phyloP scores from a whole-genome alignment of 2,329 filamentous ascomycete species.

The Trichophyton mentagrophytes region DNA sequence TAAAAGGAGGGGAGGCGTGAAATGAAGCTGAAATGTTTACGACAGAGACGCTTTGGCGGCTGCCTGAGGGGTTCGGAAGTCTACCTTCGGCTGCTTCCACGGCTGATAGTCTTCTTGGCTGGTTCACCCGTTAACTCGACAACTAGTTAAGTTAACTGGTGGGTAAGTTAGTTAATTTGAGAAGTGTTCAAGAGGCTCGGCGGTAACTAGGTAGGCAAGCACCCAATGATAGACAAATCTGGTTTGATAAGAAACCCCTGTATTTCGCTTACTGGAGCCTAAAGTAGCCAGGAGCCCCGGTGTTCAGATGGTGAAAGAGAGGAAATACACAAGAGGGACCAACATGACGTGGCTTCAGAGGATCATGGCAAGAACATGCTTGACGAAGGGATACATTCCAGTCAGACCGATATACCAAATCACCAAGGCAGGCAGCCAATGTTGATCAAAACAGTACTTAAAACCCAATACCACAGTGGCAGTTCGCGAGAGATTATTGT shows the following conservation, averaged over 20 bases:
- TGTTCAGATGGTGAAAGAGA: not conserved
- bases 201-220: too few relatives aligned
- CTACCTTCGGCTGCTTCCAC: not conserved
- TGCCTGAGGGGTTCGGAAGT: not conserved
- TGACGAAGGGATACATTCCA: not conserved
- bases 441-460: not conserved
- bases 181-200: too few relatives aligned
- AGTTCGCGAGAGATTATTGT: not conserved
- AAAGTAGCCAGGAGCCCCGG: not conserved
- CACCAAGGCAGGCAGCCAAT: not conserved
- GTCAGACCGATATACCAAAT: not conserved
- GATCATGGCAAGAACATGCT: not conserved
- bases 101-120: not conserved
- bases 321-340: too few relatives aligned
- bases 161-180: too few relatives aligned
- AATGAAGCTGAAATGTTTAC: not conserved
- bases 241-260: not conserved
- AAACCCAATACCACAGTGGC: not conserved
- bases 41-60: too few relatives aligned
- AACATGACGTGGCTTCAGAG: not conserved
- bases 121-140: not conserved
- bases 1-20: not conserved
- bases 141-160: too few relatives aligned
- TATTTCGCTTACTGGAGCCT: not conserved
- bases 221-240: too few relatives aligned